Conservation (phyloP, 176 grass and related monocot species). For the Dendrocalamus sinicus region DNA sequence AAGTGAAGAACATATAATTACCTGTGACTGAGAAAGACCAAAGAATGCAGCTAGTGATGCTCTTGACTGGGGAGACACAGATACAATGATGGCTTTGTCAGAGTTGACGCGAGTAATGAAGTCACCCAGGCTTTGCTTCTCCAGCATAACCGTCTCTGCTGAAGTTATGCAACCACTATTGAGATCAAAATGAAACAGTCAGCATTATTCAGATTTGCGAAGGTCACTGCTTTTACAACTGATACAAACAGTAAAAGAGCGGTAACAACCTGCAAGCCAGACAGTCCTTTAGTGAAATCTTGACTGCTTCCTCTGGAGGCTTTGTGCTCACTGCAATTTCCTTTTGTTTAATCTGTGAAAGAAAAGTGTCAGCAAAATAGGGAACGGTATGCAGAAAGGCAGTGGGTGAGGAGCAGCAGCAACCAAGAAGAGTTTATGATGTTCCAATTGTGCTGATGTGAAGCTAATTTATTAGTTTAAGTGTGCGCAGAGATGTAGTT, state of each 20-base stretch:
- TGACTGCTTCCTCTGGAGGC: conserved; percentile 77
- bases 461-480: conserved; percentile 15
- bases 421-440: not conserved
- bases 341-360: conserved; percentile 68
- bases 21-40: conserved; percentile 78
- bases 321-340: conserved; percentile 54
- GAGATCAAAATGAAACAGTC: conserved; percentile 42
- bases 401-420: not conserved
- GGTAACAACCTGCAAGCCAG: conserved; percentile 88
- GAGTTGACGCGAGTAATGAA: conserved; percentile 74
- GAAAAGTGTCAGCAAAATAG: conserved; percentile 14
- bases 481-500: not conserved
- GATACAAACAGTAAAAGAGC: not conserved
- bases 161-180: conserved; percentile 94
- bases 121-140: conserved; percentile 95
- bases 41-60: conserved; percentile 93
- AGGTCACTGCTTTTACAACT: conserved; percentile 4
- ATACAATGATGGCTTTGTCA: conserved; percentile 72
- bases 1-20: conserved; percentile 18
- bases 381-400: not conserved
- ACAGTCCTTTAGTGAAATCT: conserved; percentile 97
- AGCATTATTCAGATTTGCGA: conserved; percentile 21
- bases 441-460: not conserved
- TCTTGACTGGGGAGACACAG: conserved; percentile 93
- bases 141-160: conserved; percentile 97